Percentiles rank a stretch among this genome's conserved stretches.
Evolutionary conservation across 352 stramenopile species (phyloP).

Genomic region (Phytophthora citrophthora): DNA sequence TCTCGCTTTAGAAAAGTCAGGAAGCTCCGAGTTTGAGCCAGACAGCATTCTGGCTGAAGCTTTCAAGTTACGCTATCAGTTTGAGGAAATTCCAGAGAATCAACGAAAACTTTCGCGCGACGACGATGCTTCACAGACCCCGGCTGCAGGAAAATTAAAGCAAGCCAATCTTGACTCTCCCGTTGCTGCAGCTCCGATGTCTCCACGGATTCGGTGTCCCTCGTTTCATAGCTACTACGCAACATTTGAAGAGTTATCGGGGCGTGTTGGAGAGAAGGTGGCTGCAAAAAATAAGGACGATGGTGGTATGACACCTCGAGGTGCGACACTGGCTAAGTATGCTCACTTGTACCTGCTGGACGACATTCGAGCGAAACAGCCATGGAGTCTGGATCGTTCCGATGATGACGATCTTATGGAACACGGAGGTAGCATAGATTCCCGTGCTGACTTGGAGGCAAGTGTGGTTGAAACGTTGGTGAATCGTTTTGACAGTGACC

Average conservation of each 20-base stretch:
- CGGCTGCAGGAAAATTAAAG: slow-evolving; percentile 5
- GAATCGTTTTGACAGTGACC: slow-evolving; percentile 51
- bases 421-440: neutral
- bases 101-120: slow-evolving; percentile 49
- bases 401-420: slow-evolving; percentile 50
- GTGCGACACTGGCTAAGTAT: slow-evolving; percentile 80
- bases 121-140: slow-evolving; percentile 7
- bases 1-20: slow-evolving; percentile 57
- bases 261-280: slow-evolving; percentile 7
- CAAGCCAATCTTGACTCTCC: slow-evolving; percentile 13
- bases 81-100: slow-evolving; percentile 73
- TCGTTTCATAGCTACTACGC: slow-evolving; percentile 81
- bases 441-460: slow-evolving; percentile 2
- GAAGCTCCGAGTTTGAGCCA: slow-evolving; percentile 35
- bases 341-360: slow-evolving; percentile 75
- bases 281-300: neutral
- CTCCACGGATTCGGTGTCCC: slow-evolving; percentile 54
- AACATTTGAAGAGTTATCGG: slow-evolving; percentile 66
- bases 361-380: slow-evolving; percentile 56
- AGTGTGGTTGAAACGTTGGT: slow-evolving; percentile 28
- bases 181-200: slow-evolving; percentile 16
- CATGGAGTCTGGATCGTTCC: slow-evolving; percentile 61
- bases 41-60: slow-evolving; percentile 53
- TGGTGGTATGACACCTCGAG: slow-evolving; percentile 58
- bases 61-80: slow-evolving; percentile 68